A percentile compares a stretch with the other conserved stretches of the same genome.
These are phyloP conservation scores for Mortierella sp. DNA, from an alignment of 371 early-diverging fungal genomes.

Conservation along the genomic window DNA sequence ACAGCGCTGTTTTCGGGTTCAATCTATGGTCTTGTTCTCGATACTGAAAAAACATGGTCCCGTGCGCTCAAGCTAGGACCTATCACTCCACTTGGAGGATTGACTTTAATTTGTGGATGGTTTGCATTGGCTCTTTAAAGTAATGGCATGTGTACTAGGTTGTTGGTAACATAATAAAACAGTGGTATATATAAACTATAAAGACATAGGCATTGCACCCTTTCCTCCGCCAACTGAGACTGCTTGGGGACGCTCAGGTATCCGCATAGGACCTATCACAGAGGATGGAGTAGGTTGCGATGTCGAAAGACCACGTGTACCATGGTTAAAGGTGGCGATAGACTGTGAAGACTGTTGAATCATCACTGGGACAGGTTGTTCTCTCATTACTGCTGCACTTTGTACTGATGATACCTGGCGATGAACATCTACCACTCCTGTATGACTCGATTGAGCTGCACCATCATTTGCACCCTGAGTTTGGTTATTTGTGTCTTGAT, in stretches of 20 bases:
- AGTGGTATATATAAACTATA: slow-evolving; percentile 8
- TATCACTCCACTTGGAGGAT: slow-evolving; percentile 83
- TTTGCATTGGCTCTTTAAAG: slow-evolving; percentile 66
- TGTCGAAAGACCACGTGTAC: slow-evolving; percentile 24
- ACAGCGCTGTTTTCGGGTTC: slow-evolving; percentile 76
- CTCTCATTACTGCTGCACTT: background rate
- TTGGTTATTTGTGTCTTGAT: slow-evolving; percentile 1
- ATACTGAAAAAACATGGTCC: slow-evolving; percentile 32
- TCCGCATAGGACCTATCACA: slow-evolving; percentile 32
- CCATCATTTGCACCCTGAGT: background rate
- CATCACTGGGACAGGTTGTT: slow-evolving; percentile 34
- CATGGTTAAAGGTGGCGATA: background rate
- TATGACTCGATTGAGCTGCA: background rate
- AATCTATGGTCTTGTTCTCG: slow-evolving; percentile 69
- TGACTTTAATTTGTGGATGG: slow-evolving; percentile 82
- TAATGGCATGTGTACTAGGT: background rate
- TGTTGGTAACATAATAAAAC: background rate
- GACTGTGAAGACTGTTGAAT: slow-evolving; percentile 21
- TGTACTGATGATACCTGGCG: slow-evolving; percentile 12
- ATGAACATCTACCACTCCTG: slow-evolving; percentile 10
- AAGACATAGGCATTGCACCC: slow-evolving; percentile 36
- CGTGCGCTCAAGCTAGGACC: slow-evolving; percentile 70
- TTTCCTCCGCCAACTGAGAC: slow-evolving; percentile 43
- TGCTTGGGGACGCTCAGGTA: slow-evolving; percentile 36
- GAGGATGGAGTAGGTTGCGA: slow-evolving; percentile 30